Conservation (phyloP, 768 basidiomycete genomes). For the Galerina sulciceps region DNA sequence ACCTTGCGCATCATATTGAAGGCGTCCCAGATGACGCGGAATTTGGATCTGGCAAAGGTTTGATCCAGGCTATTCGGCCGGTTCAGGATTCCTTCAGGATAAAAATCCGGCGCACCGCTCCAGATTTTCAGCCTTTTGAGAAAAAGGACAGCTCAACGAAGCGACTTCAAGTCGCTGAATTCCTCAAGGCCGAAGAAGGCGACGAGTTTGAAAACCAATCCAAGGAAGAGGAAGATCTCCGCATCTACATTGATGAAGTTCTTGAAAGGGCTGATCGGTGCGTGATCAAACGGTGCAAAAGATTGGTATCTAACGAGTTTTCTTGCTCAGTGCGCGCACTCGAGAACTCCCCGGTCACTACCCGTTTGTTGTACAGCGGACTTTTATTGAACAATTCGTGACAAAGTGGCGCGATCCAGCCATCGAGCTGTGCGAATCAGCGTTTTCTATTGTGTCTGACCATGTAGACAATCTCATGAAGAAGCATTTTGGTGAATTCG, state of each 20-base stretch:
- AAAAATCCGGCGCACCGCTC: slow-evolving; percentile 55
- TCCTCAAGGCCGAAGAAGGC: slow-evolving; percentile 23
- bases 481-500: slow-evolving; percentile 54
- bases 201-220: slow-evolving; percentile 12
- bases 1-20: slow-evolving; percentile 48
- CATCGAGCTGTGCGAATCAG: slow-evolving; percentile 43
- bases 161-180: slow-evolving; percentile 19
- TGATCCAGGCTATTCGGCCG: slow-evolving; percentile 60
- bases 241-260: slow-evolving; percentile 59
- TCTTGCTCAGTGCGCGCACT: slow-evolving; percentile 57
- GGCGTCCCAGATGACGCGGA: slow-evolving; percentile 50
- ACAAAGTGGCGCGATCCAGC: slow-evolving; percentile 55
- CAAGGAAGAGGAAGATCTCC: slow-evolving; percentile 3
- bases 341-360: slow-evolving; percentile 72
- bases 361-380: slow-evolving; percentile 62
- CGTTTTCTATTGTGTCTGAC: slow-evolving; percentile 38
- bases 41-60: slow-evolving; percentile 35
- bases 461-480: slow-evolving; percentile 48
- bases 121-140: slow-evolving; percentile 58
- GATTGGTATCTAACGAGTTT: neutral
- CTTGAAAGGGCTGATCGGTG: slow-evolving; percentile 49
- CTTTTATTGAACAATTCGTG: slow-evolving; percentile 50
- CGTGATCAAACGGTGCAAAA: slow-evolving; percentile 14
- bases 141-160: slow-evolving; percentile 10
- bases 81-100: slow-evolving; percentile 49